These are phyloP conservation scores for Phoenix roebelenii DNA, from an alignment of 176 grass and related monocot species.

Conservation along the genomic window DNA sequence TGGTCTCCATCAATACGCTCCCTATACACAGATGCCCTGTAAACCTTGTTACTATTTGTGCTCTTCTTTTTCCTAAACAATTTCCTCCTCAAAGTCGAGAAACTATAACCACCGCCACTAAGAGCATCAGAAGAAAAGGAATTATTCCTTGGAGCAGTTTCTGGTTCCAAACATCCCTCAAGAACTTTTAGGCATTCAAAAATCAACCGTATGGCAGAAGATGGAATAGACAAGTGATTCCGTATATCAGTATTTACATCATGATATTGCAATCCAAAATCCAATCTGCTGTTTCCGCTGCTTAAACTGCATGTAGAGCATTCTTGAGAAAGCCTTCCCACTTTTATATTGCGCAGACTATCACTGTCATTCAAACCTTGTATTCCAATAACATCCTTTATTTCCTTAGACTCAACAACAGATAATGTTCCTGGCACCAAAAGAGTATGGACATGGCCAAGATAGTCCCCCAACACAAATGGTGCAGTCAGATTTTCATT, in stretches of 20 bases:
- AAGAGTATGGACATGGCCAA: slow-evolving; percentile 69
- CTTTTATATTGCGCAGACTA: slow-evolving; percentile 71
- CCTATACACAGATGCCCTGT: background rate
- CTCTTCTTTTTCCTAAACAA: slow-evolving; percentile 32
- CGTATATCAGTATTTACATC: slow-evolving; percentile 2
- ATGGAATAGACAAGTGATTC: slow-evolving; percentile 10
- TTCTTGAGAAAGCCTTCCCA: slow-evolving; percentile 67
- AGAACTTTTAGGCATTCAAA: slow-evolving; percentile 75
- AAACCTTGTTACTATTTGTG: slow-evolving; percentile 23
- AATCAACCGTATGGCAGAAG: slow-evolving; percentile 57
- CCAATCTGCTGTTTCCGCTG: slow-evolving; percentile 21
- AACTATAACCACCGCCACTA: slow-evolving; percentile 20
- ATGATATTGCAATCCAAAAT: slow-evolving; percentile 15
- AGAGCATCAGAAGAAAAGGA: slow-evolving; percentile 34
- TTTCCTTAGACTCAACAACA: slow-evolving; percentile 49
- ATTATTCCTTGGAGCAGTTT: slow-evolving; percentile 31
- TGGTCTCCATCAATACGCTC: slow-evolving; percentile 13
- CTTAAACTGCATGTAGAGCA: slow-evolving; percentile 28
- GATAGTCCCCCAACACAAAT: slow-evolving; percentile 64
- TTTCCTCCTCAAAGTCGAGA: slow-evolving; percentile 37
- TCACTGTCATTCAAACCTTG: slow-evolving; percentile 52
- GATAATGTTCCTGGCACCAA: slow-evolving; percentile 74
- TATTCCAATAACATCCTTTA: slow-evolving; percentile 42
- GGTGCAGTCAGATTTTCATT: slow-evolving; percentile 72
- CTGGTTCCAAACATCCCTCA: slow-evolving; percentile 65